Base-by-base conservation (phyloP, 106 monocot species). In the Triglochin maritima region DNA sequence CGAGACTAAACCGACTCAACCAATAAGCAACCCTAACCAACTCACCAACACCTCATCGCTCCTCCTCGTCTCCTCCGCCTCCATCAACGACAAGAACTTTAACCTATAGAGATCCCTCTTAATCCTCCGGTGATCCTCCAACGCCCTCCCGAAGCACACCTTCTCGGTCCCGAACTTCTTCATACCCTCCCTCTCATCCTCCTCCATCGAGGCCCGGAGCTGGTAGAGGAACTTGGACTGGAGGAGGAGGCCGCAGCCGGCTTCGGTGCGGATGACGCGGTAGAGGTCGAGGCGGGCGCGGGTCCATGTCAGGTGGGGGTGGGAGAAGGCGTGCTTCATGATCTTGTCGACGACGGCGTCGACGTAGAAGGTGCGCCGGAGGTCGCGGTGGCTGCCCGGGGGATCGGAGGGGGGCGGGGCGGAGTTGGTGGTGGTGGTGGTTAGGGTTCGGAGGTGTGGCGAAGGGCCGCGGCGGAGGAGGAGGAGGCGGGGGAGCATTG, bases 311-410 rank as follows among this genome's bases (percentile, higher is more conserved):
- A 46, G 44, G 69, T 58, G 59, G 13, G 69, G 69, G 69, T 69
- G 69, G 57, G 58, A 57, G 58, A 69, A 58, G 46, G 58, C 46
- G 9, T 59, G 6, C 58, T 69, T 69, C 69, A 69, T 69, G 51
- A 69, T 41, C 69, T 69, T 69, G 46, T 69, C 69, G 17, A 69
- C 69, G 47, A 59, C 58, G 29, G 69, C 57, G 56, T 69, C 69
- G 46, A 69, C 59, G 69, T 69, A 69, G 57, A 69, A 59, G 16
- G 57, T 48, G 4, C 69, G 69, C n/a, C 69, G 69, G 45, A 69
- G 46, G 69, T 69, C 58, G n/a, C 69, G 41, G 69, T 69, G 69
- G 69, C 69, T 42, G 14, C 69, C 69, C 9, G 69, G 51, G 58
- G 46, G 51, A 44, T n/a, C 4, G 12, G 10, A 9, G 41, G 45